Conservation (phyloP, 805 yeast genomes). For the Metschnikowia reukaufii region DNA sequence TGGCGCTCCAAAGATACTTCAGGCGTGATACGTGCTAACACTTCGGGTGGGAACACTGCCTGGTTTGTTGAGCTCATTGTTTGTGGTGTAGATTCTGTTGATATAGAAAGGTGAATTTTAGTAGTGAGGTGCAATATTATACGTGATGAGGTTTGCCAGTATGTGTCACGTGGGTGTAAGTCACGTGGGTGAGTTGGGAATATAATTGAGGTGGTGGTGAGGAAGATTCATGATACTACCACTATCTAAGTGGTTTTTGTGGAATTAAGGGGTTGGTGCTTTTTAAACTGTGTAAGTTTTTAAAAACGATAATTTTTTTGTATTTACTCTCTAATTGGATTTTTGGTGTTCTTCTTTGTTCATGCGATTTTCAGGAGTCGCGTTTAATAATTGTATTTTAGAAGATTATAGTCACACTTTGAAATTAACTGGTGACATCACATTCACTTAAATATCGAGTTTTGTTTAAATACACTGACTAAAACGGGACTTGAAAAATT, state of each 20-base stretch:
- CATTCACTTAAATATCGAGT: too few relatives aligned
- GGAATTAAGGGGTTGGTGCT: too few relatives aligned
- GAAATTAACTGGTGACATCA: too few relatives aligned
- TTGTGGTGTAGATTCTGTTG: background rate
- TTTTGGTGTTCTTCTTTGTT: background rate
- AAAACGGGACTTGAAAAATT: too few relatives aligned
- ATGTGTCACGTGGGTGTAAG: background rate
- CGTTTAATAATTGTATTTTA: background rate
- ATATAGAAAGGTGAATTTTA: background rate
- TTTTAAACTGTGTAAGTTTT: too few relatives aligned
- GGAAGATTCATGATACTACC: too few relatives aligned
- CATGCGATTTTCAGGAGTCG: background rate
- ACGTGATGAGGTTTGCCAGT: background rate
- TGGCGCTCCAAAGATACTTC: slow-evolving; percentile 80
- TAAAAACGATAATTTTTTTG: too few relatives aligned
- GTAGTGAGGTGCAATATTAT: background rate
- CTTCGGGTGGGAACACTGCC: slow-evolving; percentile 74
- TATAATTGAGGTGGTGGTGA: too few relatives aligned
- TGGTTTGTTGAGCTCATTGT: slow-evolving; percentile 13
- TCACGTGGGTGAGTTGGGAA: background rate
- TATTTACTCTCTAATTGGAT: background rate
- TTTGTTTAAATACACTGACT: too few relatives aligned
- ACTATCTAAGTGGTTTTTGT: too few relatives aligned
- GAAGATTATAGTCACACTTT: background rate
- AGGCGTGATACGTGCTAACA: slow-evolving; percentile 81